Percentiles rank a stretch among this genome's conserved stretches.
Conservation (phyloP, 805 yeast species). For the Zygotorulaspora sp. region DNA sequence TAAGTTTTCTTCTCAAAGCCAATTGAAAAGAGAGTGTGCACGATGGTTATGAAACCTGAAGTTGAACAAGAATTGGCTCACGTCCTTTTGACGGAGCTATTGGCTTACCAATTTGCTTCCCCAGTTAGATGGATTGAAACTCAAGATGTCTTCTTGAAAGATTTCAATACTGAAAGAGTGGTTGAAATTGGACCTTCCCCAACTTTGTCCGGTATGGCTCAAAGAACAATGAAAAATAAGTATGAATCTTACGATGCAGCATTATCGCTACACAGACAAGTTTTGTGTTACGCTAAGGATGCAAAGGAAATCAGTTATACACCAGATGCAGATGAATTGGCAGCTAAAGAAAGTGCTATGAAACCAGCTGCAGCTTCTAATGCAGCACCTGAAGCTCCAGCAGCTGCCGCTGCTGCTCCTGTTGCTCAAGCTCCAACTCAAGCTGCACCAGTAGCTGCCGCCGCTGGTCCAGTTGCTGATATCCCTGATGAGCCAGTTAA, state of each 20-base stretch:
- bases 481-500: constrained; percentile 86
- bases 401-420: constrained; percentile 53
- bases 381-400: constrained; percentile 42
- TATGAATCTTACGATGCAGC: constrained; percentile 99
- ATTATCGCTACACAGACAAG: constrained; percentile 77
- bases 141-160: constrained; percentile 93
- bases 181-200: constrained; percentile 99
- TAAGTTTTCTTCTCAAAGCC: background rate
- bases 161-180: constrained; percentile 92
- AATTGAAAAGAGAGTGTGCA: background rate
- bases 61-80: constrained; percentile 97
- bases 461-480: constrained; percentile 77
- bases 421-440: constrained; percentile 57
- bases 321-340: constrained; percentile 58
- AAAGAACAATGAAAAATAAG: constrained; percentile 86
- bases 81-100: constrained; percentile 84
- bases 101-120: constrained; percentile 98
- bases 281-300: constrained; percentile 91
- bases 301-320: constrained; percentile 95
- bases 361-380: constrained; percentile 30
- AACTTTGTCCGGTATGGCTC: constrained; percentile 97
- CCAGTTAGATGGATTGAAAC: constrained; percentile 99
- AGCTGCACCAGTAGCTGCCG: constrained; percentile 54
- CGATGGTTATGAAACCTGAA: constrained; percentile 62
- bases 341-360: constrained; percentile 30